A percentile compares a stretch with the other conserved stretches of the same genome.
Conservation (phyloP, 2,329 filamentous ascomycete genomes). For the Cladosporium halotolerans region DNA sequence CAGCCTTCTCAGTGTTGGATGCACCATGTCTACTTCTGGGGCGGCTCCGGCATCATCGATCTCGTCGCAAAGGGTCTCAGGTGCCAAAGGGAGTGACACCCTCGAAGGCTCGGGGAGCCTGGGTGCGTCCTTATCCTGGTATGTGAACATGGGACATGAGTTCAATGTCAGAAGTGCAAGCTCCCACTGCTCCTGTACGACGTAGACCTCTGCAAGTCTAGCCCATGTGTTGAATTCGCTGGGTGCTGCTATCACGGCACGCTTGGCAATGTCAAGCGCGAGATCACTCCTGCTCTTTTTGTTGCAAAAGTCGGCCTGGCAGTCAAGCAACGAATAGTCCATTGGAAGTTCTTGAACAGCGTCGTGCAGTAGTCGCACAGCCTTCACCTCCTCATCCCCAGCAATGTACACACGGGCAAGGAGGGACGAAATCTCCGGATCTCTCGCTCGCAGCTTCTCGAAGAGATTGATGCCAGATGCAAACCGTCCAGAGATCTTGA, state of each 20-base stretch:
- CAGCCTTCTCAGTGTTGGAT: slow-evolving; percentile 77
- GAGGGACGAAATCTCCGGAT: slow-evolving; percentile 88
- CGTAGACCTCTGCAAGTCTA: slow-evolving; percentile 84
- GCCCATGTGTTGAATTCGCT: slow-evolving; percentile 98
- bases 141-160: slow-evolving; percentile 99
- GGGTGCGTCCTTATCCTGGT: slow-evolving; percentile 95
- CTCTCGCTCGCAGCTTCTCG: slow-evolving; percentile 84
- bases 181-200: slow-evolving; percentile 92
- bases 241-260: slow-evolving; percentile 87
- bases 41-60: slow-evolving; percentile 83
- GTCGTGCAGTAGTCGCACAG: slow-evolving; percentile 79
- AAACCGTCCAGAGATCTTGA: slow-evolving; percentile 89
- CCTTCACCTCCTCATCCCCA: slow-evolving; percentile 95
- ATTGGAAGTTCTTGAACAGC: slow-evolving; percentile 87
- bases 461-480: slow-evolving; percentile 96
- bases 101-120: slow-evolving; percentile 89
- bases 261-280: slow-evolving; percentile 87
- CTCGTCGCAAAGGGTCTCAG: slow-evolving; percentile 87
- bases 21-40: slow-evolving; percentile 75
- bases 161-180: slow-evolving; percentile 91
- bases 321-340: slow-evolving; percentile 95
- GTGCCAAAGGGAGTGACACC: slow-evolving; percentile 77
- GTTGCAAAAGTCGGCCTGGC: slow-evolving; percentile 86
- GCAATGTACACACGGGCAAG: slow-evolving; percentile 86
- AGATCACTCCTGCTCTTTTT: slow-evolving; percentile 81